phyloP scores from a whole-genome alignment of 2,329 filamentous ascomycete genomes.

The Fusarium bactridioides region DNA sequence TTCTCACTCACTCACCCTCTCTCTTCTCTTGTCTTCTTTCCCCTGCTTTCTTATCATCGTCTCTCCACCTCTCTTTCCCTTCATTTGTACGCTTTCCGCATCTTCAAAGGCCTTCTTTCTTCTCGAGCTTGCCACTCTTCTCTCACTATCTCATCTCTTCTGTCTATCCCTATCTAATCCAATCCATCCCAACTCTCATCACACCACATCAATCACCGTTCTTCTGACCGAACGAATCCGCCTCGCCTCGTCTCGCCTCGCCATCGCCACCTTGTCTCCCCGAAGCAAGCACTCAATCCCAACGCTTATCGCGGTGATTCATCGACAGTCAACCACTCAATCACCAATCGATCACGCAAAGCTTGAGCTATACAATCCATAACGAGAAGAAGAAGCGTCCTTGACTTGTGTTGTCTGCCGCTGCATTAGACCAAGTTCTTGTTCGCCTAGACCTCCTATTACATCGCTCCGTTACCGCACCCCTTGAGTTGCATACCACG shows the following conservation, averaged over 20 bases:
- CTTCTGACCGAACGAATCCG: slow-evolving; percentile 32
- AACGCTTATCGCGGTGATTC: slow-evolving; percentile 37
- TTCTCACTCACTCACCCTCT: slow-evolving; percentile 45
- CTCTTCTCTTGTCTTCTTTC: slow-evolving; percentile 45
- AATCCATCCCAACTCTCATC: slow-evolving; percentile 12
- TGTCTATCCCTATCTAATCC: slow-evolving; percentile 27
- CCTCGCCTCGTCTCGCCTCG: slow-evolving; percentile 36
- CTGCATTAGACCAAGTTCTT: slow-evolving; percentile 29
- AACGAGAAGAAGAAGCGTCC: slow-evolving; percentile 48
- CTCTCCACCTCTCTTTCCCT: slow-evolving; percentile 45
- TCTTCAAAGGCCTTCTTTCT: slow-evolving; percentile 48
- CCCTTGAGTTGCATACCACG: slow-evolving; percentile 11
- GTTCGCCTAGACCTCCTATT: slow-evolving; percentile 28
- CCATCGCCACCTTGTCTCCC: slow-evolving; percentile 34
- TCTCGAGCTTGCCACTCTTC: slow-evolving; percentile 47
- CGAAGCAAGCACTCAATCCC: slow-evolving; percentile 32
- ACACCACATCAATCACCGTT: slow-evolving; percentile 20
- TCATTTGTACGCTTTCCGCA: slow-evolving; percentile 45
- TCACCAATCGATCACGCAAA: slow-evolving; percentile 26
- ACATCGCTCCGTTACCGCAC: slow-evolving; percentile 14
- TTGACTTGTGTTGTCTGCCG: slow-evolving; percentile 34
- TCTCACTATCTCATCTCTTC: slow-evolving; percentile 34
- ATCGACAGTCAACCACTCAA: slow-evolving; percentile 9
- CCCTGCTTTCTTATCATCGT: slow-evolving; percentile 46
- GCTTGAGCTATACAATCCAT: slow-evolving; percentile 26